Evolutionary conservation across 257 asterid genomes (phyloP).

Genomic region (Solanum tarapatanum): DNA sequence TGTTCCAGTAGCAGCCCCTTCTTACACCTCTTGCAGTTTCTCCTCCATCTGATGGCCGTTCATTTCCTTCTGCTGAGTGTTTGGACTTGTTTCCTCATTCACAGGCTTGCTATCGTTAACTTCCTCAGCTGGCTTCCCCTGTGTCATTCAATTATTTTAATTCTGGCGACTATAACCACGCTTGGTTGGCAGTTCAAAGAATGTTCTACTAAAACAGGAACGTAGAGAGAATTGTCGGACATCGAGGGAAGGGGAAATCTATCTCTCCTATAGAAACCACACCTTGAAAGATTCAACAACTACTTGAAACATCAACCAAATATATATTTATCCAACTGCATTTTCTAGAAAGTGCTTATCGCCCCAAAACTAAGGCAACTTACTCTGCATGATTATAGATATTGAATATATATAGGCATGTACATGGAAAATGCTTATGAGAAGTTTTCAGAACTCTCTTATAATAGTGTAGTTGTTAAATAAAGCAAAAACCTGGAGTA

Average conservation of each 20-base stretch:
- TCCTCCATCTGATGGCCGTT: slow-evolving; percentile 38
- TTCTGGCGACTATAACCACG: neutral
- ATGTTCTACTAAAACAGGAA: neutral
- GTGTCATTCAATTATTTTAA: slow-evolving; percentile 4
- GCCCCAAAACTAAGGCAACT: neutral
- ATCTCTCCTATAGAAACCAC: neutral
- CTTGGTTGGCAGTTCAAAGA: neutral
- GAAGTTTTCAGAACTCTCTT: neutral
- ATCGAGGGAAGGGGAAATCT: neutral
- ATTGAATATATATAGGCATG: neutral
- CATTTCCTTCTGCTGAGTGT: slow-evolving; percentile 14
- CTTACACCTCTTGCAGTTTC: slow-evolving; percentile 23
- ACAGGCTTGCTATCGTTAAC: slow-evolving; percentile 24
- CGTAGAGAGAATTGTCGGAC: neutral
- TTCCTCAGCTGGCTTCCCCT: slow-evolving; percentile 59
- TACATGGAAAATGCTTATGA: neutral
- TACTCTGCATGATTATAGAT: neutral
- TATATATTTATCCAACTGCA: neutral
- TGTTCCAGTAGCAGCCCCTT: neutral
- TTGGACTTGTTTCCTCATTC: slow-evolving; percentile 18
- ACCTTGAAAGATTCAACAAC: neutral
- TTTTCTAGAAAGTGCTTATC: neutral
- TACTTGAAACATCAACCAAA: neutral
- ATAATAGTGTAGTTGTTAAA: neutral
- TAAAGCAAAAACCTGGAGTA: neutral